Evolutionary conservation across 495 filamentous ascomycete species (phyloP).

Genomic region (Rostrohypoxylon terebratum): DNA sequence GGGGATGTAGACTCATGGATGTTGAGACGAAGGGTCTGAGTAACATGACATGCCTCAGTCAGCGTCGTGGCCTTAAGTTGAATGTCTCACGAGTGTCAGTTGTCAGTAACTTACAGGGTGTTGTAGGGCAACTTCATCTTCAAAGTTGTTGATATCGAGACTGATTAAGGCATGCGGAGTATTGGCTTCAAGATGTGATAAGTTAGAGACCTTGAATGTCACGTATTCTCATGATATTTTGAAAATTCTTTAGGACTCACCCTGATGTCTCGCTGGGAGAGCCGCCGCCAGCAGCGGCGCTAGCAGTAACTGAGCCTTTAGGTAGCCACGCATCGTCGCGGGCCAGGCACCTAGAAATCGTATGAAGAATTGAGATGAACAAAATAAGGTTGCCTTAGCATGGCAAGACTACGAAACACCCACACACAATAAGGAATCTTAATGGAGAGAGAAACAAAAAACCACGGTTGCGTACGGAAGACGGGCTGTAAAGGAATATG

Average conservation of each 20-base stretch:
- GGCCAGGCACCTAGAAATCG: constrained; percentile 33
- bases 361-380: constrained; percentile 8
- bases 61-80: not conserved
- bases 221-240: constrained; percentile 12
- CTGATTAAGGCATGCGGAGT: constrained; percentile 38
- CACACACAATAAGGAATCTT: constrained; percentile 13
- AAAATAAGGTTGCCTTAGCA: constrained; percentile 30
- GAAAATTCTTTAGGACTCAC: constrained; percentile 13
- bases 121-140: constrained; percentile 20
- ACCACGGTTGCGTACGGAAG: constrained; percentile 48
- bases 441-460: constrained; percentile 36
- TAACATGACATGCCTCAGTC: not conserved
- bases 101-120: constrained; percentile 36
- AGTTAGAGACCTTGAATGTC: constrained; percentile 30
- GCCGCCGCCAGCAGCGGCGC: constrained; percentile 49
- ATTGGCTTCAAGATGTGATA: constrained; percentile 14
- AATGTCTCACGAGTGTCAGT: not conserved
- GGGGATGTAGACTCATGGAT: constrained; percentile 50
- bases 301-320: constrained; percentile 46
- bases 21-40: constrained; percentile 51
- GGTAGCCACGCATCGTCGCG: constrained; percentile 50
- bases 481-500: constrained; percentile 35
- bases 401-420: constrained; percentile 39
- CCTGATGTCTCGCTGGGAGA: constrained; percentile 27
- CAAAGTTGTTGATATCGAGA: constrained; percentile 26